These are phyloP conservation scores for Rhipidocladum racemiflorum DNA, from an alignment of 176 grass and related monocot genomes.

Conservation along the genomic window DNA sequence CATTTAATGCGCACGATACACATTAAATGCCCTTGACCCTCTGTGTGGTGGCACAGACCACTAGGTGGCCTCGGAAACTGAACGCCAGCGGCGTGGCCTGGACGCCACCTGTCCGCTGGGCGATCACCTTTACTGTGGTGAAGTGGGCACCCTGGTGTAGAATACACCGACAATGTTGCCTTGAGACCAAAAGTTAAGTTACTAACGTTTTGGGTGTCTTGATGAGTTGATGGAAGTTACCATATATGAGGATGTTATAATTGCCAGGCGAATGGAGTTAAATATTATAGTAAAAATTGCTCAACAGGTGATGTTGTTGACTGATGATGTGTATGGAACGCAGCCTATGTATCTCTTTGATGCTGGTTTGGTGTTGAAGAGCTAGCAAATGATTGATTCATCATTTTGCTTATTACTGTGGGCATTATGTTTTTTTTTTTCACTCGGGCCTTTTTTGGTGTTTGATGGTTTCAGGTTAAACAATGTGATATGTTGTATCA, in stretches of 20 bases:
- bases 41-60: too few relatives aligned
- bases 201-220: not conserved
- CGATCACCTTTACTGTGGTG: too few relatives aligned
- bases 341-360: not conserved
- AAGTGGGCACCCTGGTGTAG: too few relatives aligned
- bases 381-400: not conserved
- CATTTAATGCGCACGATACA: too few relatives aligned
- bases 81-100: too few relatives aligned
- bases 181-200: conserved; percentile 1
- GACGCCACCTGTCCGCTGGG: too few relatives aligned
- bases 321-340: not conserved
- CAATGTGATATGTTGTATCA: not conserved
- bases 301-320: not conserved
- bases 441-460: not conserved
- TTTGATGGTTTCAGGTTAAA: not conserved
- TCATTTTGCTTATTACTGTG: conserved; percentile 1
- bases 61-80: too few relatives aligned
- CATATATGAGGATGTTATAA: not conserved
- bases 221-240: conserved; percentile 14
- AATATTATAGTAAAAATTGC: not conserved
- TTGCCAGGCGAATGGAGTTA: not conserved
- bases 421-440: not conserved
- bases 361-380: conserved; percentile 9
- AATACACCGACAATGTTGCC: too few relatives aligned
- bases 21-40: too few relatives aligned